Evolutionary conservation across 345 rosid genomes (phyloP).

Genomic region (Camelina laxa): DNA sequence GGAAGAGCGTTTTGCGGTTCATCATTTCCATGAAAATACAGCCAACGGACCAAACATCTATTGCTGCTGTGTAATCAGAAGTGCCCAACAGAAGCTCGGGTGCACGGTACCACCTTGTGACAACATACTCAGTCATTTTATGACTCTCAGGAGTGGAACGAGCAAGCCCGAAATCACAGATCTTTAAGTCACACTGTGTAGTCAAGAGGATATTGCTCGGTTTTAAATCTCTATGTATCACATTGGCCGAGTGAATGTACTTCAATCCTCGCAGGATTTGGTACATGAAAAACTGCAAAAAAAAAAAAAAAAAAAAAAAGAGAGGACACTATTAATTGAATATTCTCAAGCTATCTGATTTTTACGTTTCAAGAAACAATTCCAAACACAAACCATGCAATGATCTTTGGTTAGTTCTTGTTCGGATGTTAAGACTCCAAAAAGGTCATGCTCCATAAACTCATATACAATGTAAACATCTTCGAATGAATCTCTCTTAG

Average conservation of each 20-base stretch:
- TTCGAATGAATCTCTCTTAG: constrained; percentile 64
- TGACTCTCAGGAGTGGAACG: constrained; percentile 86
- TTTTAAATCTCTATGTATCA: constrained; percentile 92
- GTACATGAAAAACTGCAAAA: constrained; percentile 82
- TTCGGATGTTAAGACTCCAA: constrained; percentile 63
- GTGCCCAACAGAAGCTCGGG: constrained; percentile 88
- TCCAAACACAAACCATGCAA: constrained; percentile 60
- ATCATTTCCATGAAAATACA: constrained; percentile 88
- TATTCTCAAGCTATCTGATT: constrained; percentile 9
- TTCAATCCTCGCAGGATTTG: constrained; percentile 91
- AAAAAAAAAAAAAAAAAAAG: neutral
- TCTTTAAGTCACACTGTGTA: constrained; percentile 78
- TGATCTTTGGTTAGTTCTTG: constrained; percentile 70
- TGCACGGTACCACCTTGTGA: constrained; percentile 95
- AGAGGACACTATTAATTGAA: neutral
- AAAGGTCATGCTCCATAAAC: constrained; percentile 77
- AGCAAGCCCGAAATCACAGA: constrained; percentile 93
- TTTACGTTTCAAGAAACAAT: neutral
- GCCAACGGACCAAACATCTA: constrained; percentile 97
- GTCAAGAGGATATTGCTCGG: constrained; percentile 88
- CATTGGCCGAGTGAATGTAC: constrained; percentile 93
- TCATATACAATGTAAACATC: constrained; percentile 94
- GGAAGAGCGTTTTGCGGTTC: constrained; percentile 83
- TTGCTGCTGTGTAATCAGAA: constrained; percentile 78
- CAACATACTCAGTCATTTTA: constrained; percentile 86